A percentile compares a stretch with the other conserved stretches of the same genome.
Conservation (phyloP, 345 rosid genomes). For the Eutrema yunnanense region DNA sequence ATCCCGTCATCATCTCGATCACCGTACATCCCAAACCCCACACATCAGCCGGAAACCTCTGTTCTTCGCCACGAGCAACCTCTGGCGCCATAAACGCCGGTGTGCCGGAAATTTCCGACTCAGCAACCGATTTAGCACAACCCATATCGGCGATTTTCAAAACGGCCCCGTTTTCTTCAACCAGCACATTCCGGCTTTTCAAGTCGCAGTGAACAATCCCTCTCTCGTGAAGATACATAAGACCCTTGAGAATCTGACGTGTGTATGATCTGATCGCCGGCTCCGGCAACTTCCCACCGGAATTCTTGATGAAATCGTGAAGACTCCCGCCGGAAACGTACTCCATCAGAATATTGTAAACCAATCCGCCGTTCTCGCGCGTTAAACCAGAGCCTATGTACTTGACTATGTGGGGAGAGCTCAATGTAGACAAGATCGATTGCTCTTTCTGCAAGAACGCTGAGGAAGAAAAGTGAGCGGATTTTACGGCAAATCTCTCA, state of each 20-base stretch:
- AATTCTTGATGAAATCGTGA: constrained; percentile 42
- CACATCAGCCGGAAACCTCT: constrained; percentile 73
- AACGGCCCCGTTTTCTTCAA: constrained; percentile 34
- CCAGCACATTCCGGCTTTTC: constrained; percentile 67
- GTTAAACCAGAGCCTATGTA: constrained; percentile 51
- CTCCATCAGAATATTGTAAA: constrained; percentile 68
- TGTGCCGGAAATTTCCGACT: constrained; percentile 57
- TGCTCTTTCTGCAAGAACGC: constrained; percentile 48
- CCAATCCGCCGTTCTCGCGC: constrained; percentile 15
- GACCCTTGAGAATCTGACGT: constrained; percentile 43
- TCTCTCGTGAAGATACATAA: constrained; percentile 50
- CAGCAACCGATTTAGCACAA: constrained; percentile 44
- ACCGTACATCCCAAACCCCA: constrained; percentile 85
- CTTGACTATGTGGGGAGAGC: constrained; percentile 51
- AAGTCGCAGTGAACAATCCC: constrained; percentile 76
- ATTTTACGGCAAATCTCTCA: constrained; percentile 59
- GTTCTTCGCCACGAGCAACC: constrained; percentile 81
- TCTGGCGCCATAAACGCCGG: constrained; percentile 97
- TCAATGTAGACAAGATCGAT: constrained; percentile 47
- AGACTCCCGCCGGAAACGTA: constrained; percentile 67
- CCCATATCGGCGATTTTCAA: constrained; percentile 78
- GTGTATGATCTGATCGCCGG: constrained; percentile 36
- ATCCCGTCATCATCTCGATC: constrained; percentile 79
- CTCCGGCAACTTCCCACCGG: constrained; percentile 60
- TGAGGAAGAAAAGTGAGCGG: constrained; percentile 46